These are phyloP conservation scores for Ogataea corticis DNA, from an alignment of 805 yeast genomes.

Conservation along the genomic window DNA sequence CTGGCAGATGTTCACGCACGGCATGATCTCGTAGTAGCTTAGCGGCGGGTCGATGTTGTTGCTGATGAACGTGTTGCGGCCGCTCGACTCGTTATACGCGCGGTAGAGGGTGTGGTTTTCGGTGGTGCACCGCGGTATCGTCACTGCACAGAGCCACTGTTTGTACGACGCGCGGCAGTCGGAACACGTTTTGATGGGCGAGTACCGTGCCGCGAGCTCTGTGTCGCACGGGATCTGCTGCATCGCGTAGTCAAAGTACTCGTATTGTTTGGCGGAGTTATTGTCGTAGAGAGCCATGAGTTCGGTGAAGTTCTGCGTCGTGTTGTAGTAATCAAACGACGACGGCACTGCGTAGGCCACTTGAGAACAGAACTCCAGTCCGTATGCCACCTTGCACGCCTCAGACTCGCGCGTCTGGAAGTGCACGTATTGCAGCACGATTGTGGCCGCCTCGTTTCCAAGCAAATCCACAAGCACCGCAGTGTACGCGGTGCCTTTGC, in stretches of 20 bases:
- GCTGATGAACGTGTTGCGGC: slow-evolving; percentile 64
- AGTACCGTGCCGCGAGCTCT: slow-evolving; percentile 61
- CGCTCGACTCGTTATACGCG: slow-evolving; percentile 45
- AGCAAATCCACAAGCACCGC: slow-evolving; percentile 63
- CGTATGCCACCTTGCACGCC: slow-evolving; percentile 74
- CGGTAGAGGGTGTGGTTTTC: slow-evolving; percentile 43
- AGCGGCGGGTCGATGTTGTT: slow-evolving; percentile 51
- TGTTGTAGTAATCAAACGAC: slow-evolving; percentile 28
- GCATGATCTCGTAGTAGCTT: slow-evolving; percentile 75
- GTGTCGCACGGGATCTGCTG: slow-evolving; percentile 78
- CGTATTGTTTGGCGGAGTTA: slow-evolving; percentile 54
- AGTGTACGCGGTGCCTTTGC: slow-evolving; percentile 58
- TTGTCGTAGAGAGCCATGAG: slow-evolving; percentile 59
- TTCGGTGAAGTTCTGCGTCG: slow-evolving; percentile 32
- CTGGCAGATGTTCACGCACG: slow-evolving; percentile 82
- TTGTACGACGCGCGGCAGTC: slow-evolving; percentile 73
- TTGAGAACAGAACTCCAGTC: slow-evolving; percentile 70
- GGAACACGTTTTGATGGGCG: slow-evolving; percentile 71
- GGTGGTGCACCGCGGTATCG: slow-evolving; percentile 84
- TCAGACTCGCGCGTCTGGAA: slow-evolving; percentile 56
- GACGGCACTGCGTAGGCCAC: slow-evolving; percentile 89
- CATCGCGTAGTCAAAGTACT: slow-evolving; percentile 72
- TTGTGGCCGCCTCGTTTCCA: slow-evolving; percentile 53
- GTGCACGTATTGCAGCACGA: slow-evolving; percentile 53
- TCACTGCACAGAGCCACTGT: slow-evolving; percentile 86